These are phyloP conservation scores for Oryza officinalis DNA, from an alignment of 176 grass and related monocot species.

Conservation along the genomic window DNA sequence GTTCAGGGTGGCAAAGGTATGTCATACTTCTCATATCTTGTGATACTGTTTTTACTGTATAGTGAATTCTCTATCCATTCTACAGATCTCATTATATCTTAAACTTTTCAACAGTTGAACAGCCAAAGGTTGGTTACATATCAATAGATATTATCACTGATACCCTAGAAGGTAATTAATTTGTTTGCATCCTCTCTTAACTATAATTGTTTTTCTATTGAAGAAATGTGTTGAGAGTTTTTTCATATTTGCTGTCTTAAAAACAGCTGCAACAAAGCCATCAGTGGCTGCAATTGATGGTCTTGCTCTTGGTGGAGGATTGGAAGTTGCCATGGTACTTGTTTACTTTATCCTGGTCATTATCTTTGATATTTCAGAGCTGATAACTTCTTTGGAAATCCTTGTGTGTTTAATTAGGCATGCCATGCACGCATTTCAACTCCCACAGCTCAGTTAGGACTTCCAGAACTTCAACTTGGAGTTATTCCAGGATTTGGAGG, in stretches of 20 bases:
- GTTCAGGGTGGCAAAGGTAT: constrained; percentile 76
- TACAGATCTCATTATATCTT: constrained; percentile 16
- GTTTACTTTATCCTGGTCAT: neutral
- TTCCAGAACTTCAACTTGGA: constrained; percentile 92
- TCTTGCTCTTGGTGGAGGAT: constrained; percentile 86
- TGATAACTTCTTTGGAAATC: neutral
- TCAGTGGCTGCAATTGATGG: constrained; percentile 94
- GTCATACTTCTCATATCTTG: constrained; percentile 7
- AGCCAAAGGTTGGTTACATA: constrained; percentile 80
- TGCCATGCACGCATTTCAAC: constrained; percentile 96
- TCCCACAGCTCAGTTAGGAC: constrained; percentile 65
- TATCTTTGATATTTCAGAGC: neutral
- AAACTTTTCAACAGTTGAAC: constrained; percentile 44
- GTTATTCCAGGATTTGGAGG: constrained; percentile 94
- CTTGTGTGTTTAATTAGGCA: constrained; percentile 54
- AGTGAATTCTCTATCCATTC: neutral
- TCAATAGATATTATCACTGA: constrained; percentile 87
- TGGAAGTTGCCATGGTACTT: constrained; percentile 95
- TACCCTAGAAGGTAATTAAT: constrained; percentile 76
- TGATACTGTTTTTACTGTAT: constrained; percentile 13
- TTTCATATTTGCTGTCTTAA: constrained; percentile 21
- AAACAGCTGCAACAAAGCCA: constrained; percentile 80
- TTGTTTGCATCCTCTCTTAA: neutral
- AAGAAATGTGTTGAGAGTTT: constrained; percentile 27
- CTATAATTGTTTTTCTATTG: constrained; percentile 16